Base-by-base conservation (phyloP, 305 asterid species). In the Fraxinus greggii region DNA sequence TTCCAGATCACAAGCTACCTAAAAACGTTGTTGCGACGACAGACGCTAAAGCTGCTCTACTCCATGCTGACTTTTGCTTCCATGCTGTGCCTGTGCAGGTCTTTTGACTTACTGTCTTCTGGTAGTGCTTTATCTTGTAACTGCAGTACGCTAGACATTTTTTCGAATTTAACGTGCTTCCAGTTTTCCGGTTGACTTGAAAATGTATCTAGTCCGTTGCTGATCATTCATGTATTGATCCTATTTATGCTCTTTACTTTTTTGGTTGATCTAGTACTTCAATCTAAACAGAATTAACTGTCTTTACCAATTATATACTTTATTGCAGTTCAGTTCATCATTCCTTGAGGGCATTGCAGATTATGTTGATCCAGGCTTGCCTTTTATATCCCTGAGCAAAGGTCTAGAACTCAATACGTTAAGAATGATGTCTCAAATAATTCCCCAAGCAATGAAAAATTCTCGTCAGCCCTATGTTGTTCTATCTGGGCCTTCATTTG, bases 1-100 rank as follows among this genome's bases (percentile, higher is more conserved):
- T 94, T 80, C 95, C 98, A 23, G 83, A 85, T 17, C 94, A 93
- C 88, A 88, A 70, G 85, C 86, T 94, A 84, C 98, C 98, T 5
- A 91, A 87, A 81, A 94, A 94, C 81, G 91, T 93, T 21, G 78
- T 85, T 85, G 98, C 98, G 74, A 94, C 97, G 48, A 91, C 93
- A 73, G 94, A 93, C 89, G 96, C 97, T 82, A 89, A 87, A 91
- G 90, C 91, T 82, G 98, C 98, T 87, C 85, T 94, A 69, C 87
- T 77, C 78, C 92, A 90, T 89, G 98, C 98, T 28, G 92, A 94
- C 84, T 94, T 93, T 87, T 94, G 98, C 89, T 92, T 93, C 86
- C 98, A 94, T 86, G 97, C 98, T 17, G 98, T 94, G 79, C 98
- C 98, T 48, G 98, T 94, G 74, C 98, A 93, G 97, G 98, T 94